These are phyloP conservation scores for Termitomyces sp. DNA, from an alignment of 768 basidiomycete genomes.

Conservation along the genomic window DNA sequence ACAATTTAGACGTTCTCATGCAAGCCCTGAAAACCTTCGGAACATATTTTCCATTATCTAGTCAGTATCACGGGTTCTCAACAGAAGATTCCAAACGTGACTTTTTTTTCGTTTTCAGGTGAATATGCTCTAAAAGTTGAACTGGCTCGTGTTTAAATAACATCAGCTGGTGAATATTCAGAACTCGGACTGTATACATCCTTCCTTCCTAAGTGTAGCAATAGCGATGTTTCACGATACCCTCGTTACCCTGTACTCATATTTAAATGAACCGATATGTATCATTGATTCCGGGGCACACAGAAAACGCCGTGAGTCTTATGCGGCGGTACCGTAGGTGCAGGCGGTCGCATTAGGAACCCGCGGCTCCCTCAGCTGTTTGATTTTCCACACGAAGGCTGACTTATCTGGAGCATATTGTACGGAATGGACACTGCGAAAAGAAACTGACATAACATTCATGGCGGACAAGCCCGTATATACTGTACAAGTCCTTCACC, in stretches of 20 bases:
- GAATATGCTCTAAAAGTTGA: slow-evolving; percentile 9
- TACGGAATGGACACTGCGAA: too few relatives aligned
- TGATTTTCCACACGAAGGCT: too few relatives aligned
- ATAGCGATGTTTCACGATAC: slow-evolving; percentile 1
- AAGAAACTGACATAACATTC: too few relatives aligned
- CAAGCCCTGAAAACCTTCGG: slow-evolving; percentile 13
- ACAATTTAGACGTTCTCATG: slow-evolving; percentile 10
- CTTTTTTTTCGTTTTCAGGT: not conserved
- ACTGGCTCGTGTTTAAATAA: slow-evolving; percentile 5
- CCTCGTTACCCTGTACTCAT: not conserved
- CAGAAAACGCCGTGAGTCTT: too few relatives aligned
- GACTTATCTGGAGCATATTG: too few relatives aligned
- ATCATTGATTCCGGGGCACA: not conserved
- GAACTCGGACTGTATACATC: not conserved
- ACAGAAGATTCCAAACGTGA: not conserved
- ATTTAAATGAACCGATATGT: not conserved
- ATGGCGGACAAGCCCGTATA: too few relatives aligned
- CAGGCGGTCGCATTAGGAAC: too few relatives aligned
- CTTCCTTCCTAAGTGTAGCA: not conserved
- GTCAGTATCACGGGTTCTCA: slow-evolving; percentile 4
- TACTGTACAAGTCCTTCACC: too few relatives aligned
- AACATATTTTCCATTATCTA: slow-evolving; percentile 13
- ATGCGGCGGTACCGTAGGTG: too few relatives aligned
- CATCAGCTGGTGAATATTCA: not conserved
- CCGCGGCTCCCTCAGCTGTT: too few relatives aligned